Evolutionary conservation across 2,329 filamentous ascomycete genomes (phyloP).

Genomic region (Orbilia ellipsospora): DNA sequence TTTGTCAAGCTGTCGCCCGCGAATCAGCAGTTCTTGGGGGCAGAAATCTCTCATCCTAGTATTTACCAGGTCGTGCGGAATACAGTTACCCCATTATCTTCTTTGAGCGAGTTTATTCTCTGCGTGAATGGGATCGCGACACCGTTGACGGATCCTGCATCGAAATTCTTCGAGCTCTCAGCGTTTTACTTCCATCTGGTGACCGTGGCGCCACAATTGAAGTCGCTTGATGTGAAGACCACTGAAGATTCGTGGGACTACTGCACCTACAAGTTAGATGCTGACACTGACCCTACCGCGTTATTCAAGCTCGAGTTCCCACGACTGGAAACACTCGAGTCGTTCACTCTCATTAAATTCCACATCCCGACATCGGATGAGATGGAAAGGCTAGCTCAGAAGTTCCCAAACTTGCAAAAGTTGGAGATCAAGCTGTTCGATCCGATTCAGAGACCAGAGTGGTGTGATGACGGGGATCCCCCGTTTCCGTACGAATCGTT

Average conservation of each 20-base stretch:
- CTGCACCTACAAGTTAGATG: neutral
- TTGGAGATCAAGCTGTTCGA: neutral
- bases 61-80: neutral
- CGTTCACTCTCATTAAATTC: neutral
- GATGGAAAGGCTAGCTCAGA: neutral
- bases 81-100: neutral
- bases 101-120: neutral
- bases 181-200: neutral
- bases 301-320: neutral
- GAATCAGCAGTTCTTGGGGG: neutral
- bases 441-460: neutral
- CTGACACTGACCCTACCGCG: neutral
- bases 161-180: neutral
- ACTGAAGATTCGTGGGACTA: neutral
- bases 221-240: neutral
- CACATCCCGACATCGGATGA: neutral
- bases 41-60: neutral
- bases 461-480: neutral
- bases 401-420: neutral
- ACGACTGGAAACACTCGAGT: neutral
- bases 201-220: neutral
- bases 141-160: neutral
- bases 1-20: neutral
- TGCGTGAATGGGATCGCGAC: neutral
- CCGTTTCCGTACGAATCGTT: neutral